Base-by-base conservation (phyloP, 1,284 basidiomycete species). In the Dichomitus squalens region DNA sequence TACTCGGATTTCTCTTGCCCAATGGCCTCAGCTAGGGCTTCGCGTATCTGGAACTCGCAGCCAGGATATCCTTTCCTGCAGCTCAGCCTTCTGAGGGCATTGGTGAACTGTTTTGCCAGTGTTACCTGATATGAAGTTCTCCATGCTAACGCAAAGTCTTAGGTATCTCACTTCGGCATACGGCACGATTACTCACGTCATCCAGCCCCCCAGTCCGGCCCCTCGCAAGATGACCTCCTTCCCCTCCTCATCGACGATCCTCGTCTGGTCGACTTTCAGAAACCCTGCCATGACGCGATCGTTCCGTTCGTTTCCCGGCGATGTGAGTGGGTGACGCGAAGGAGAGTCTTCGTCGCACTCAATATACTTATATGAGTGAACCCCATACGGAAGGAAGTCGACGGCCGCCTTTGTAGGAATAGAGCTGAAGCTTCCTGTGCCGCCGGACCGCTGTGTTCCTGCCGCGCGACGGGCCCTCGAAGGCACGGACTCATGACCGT, bases 121-220 rank as follows among this genome's bases (percentile, higher is more conserved):
- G 23, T 38, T n/a, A 44, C 47, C 33, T 52, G 78, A 78, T 82
- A 85, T 85, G 70, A 85, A 85, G 71, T 85, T 86, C 71, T 86
- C 83, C 84, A 85, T 85, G 64, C 80, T 82, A 52, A 16, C 33
- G 12, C 16, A 48, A 46, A 29, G 46, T 25, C 16, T 18, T 49
- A 11, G 41, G 11, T 8, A 21, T 21, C 6, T 8, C 9, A 18
- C 31, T 14, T 23, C n/a, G 4, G 23, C 8, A 16, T 33, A n/a
- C 4, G 21, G 31, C 6, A 29, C 18, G 16, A 12, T 70, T 53
- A 76, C 82, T 66, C 64, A 86, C 84, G 81, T 86, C 83, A 87
- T 84, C 84, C 86, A 88, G 59, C 86, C 86, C 60, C 86, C 87
- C 29, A 88, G 73, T 34, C 87, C 87, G 40, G 86, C 86, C 36